Evolutionary conservation across 139 green algal genomes (phyloP).

Genomic region (Chlorella vulgaris): DNA sequence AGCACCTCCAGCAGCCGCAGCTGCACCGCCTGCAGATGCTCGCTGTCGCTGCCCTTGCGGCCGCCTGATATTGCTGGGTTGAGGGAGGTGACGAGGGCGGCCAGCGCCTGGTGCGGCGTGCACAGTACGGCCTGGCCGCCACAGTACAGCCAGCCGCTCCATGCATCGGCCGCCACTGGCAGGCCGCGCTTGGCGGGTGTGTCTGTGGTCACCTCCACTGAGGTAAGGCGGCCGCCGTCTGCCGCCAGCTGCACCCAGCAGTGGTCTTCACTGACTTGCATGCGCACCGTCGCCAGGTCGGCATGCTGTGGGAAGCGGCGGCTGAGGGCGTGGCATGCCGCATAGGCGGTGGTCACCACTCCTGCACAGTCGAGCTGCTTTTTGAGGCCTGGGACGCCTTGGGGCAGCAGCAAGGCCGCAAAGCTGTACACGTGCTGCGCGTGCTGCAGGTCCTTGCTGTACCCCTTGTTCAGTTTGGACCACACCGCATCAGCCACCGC

Average conservation of each 20-base stretch:
- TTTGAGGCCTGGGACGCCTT: not conserved
- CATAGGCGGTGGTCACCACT: constrained; percentile 47
- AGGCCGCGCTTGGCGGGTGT: constrained; percentile 42
- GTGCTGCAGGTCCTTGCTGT: constrained; percentile 52
- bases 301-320: constrained; percentile 22
- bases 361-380: constrained; percentile 58
- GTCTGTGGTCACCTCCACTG: constrained; percentile 50
- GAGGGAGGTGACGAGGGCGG: constrained; percentile 43
- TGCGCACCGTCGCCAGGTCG: constrained; percentile 33
- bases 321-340: constrained; percentile 36
- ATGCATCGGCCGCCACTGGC: constrained; percentile 30
- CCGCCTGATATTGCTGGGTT: constrained; percentile 37
- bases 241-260: constrained; percentile 43
- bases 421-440: constrained; percentile 52
- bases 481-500: constrained; percentile 50
- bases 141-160: constrained; percentile 54
- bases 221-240: not conserved
- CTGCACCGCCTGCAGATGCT: constrained; percentile 41
- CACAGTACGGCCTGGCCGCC: constrained; percentile 44
- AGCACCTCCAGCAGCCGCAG: constrained; percentile 35
- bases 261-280: constrained; percentile 56
- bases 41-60: constrained; percentile 8
- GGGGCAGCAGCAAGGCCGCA: constrained; percentile 25
- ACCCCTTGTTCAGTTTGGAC: constrained; percentile 45
- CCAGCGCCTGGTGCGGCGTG: constrained; percentile 37